Percentiles rank a stretch among this genome's conserved stretches.
These are phyloP conservation scores for Dryas octopetala DNA, from an alignment of 306 rosid species.

Conservation along the genomic window DNA sequence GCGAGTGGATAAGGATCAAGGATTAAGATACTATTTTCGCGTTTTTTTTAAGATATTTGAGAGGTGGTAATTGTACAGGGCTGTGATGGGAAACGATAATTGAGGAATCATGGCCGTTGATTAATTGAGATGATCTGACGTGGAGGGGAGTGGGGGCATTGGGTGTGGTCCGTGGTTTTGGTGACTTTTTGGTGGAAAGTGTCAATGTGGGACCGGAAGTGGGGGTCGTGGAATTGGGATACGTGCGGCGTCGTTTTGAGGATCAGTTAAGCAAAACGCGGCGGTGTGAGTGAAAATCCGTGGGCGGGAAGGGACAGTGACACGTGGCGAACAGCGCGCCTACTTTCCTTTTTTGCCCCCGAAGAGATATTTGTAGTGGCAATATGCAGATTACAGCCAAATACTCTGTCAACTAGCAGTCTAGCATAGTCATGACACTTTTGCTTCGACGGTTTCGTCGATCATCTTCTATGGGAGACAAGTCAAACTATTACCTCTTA, in stretches of 20 bases:
- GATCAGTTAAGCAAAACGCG: background rate
- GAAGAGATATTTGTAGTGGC: background rate
- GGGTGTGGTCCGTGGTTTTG: background rate
- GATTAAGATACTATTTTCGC: background rate
- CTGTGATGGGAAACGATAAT: background rate
- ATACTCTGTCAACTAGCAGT: no score
- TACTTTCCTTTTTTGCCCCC: background rate
- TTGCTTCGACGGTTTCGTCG: no score
- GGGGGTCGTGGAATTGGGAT: background rate
- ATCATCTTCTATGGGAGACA: no score
- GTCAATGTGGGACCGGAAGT: slow-evolving; percentile 3
- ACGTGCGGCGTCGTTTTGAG: background rate
- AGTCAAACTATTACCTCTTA: no score
- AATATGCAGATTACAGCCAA: no score
- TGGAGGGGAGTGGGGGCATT: background rate
- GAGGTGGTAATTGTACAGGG: background rate
- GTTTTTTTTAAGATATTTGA: slow-evolving; percentile 4
- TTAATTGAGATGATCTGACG: background rate
- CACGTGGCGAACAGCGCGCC: background rate
- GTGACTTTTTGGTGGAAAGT: background rate
- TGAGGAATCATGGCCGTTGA: background rate
- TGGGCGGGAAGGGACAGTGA: background rate
- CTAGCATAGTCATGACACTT: no score
- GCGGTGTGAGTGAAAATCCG: background rate
- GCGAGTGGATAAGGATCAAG: slow-evolving; percentile 33